These are phyloP conservation scores for Solanum bukasovii DNA, from an alignment of 257 asterid genomes.

Conservation along the genomic window DNA sequence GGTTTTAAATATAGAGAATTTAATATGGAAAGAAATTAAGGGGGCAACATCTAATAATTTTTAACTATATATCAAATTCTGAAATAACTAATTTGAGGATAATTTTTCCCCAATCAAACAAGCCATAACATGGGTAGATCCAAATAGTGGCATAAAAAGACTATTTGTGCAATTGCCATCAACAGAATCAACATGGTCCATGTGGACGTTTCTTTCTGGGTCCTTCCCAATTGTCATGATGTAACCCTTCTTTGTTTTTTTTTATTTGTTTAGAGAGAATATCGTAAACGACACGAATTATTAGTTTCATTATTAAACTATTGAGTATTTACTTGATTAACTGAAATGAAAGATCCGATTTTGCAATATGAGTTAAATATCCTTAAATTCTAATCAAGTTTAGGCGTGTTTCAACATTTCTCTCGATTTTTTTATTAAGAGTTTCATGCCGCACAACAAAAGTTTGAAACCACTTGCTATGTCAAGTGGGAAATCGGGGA, in stretches of 20 bases:
- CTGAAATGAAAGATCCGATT: too few species aligned
- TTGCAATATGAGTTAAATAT: background rate
- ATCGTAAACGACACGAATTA: accelerated
- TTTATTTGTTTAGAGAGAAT: background rate
- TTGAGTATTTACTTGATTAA: too few species aligned
- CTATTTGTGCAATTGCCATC: background rate
- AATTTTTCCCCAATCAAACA: too few species aligned
- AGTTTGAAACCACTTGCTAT: background rate
- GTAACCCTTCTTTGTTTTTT: background rate
- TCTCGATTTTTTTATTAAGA: too few species aligned
- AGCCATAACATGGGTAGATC: too few species aligned
- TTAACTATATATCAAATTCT: too few species aligned
- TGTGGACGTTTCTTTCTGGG: background rate
- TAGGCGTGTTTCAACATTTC: accelerated
- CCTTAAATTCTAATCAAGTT: too few species aligned
- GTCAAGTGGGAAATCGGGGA: too few species aligned
- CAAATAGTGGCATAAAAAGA: background rate
- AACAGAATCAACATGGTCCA: background rate
- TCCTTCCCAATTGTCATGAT: background rate
- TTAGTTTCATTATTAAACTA: too few species aligned
- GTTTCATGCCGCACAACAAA: too few species aligned
- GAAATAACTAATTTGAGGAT: too few species aligned
- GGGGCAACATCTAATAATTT: too few species aligned
- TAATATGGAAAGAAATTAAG: background rate
- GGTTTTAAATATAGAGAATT: background rate